Conservation (phyloP, 441 rosid genomes). For the Populus hybrid region DNA sequence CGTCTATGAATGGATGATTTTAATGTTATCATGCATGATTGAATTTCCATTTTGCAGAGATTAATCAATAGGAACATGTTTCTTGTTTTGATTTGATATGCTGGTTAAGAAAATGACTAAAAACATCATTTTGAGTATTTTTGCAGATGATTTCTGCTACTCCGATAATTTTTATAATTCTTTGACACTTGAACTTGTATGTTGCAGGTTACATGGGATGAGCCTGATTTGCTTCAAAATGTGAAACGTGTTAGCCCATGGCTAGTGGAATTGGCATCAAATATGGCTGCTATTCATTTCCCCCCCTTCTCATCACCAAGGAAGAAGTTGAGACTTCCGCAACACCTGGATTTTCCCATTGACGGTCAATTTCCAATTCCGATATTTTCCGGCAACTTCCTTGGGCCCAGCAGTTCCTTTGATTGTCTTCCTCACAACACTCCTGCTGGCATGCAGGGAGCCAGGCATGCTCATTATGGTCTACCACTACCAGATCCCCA, state of each 20-base stretch:
- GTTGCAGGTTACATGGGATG: slow-evolving; percentile 92
- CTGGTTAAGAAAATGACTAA: no score
- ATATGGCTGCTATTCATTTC: slow-evolving; percentile 60
- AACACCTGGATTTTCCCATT: slow-evolving; percentile 58
- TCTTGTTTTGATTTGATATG: no score
- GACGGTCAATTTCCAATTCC: slow-evolving; percentile 57
- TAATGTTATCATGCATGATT: neutral
- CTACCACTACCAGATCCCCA: slow-evolving; percentile 48
- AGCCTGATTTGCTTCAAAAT: slow-evolving; percentile 46
- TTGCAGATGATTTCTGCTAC: no score
- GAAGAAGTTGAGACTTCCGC: slow-evolving; percentile 75
- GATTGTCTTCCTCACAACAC: slow-evolving; percentile 56
- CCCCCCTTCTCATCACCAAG: slow-evolving; percentile 69
- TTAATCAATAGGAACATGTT: neutral
- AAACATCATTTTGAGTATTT: no score
- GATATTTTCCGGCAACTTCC: slow-evolving; percentile 42
- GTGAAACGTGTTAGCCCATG: slow-evolving; percentile 82
- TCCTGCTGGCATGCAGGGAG: slow-evolving; percentile 99
- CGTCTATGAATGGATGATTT: neutral
- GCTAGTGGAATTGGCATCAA: slow-evolving; percentile 86
- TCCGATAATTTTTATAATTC: no score
- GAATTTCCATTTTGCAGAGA: neutral
- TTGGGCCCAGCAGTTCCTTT: slow-evolving; percentile 53
- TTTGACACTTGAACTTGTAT: neutral
- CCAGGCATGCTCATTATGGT: slow-evolving; percentile 95